Percentiles rank a stretch among this genome's conserved stretches.
phyloP scores from a whole-genome alignment of 495 filamentous ascomycete genomes.

The Trichoderma parareesei region DNA sequence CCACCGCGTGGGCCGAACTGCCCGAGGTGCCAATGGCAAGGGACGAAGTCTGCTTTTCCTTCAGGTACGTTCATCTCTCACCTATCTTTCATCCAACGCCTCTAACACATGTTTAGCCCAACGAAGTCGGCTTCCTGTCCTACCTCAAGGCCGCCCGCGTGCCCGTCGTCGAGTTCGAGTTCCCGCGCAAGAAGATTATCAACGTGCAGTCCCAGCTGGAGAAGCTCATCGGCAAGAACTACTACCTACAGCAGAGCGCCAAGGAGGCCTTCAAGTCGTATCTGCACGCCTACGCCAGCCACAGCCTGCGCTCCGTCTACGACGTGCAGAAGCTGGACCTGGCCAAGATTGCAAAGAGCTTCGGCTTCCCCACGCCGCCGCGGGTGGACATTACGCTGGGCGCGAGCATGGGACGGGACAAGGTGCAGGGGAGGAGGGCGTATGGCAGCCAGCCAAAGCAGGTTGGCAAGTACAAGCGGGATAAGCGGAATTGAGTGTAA shows the following conservation, averaged over 20 bases:
- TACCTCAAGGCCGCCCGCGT: slow-evolving; percentile 88
- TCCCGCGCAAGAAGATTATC: slow-evolving; percentile 82
- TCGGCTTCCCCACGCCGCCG: slow-evolving; percentile 84
- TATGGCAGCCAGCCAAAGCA: slow-evolving; percentile 63
- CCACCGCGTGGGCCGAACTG: slow-evolving; percentile 92
- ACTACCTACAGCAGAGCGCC: slow-evolving; percentile 83
- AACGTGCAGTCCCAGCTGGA: slow-evolving; percentile 95
- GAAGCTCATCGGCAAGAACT: slow-evolving; percentile 87
- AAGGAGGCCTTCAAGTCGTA: slow-evolving; percentile 71
- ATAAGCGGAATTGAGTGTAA: background rate
- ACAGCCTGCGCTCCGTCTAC: slow-evolving; percentile 82
- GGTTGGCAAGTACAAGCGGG: slow-evolving; percentile 11
- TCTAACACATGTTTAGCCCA: slow-evolving; percentile 49
- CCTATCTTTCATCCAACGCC: background rate
- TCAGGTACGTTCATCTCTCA: slow-evolving; percentile 21
- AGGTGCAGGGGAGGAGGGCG: slow-evolving; percentile 60
- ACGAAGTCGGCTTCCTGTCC: slow-evolving; percentile 84
- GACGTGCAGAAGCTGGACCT: slow-evolving; percentile 91
- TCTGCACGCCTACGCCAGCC: slow-evolving; percentile 88
- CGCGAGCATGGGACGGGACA: slow-evolving; percentile 77
- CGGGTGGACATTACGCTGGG: slow-evolving; percentile 84
- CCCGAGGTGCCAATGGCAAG: slow-evolving; percentile 74
- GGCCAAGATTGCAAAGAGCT: slow-evolving; percentile 86
- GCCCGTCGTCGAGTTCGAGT: slow-evolving; percentile 92
- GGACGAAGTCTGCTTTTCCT: slow-evolving; percentile 85